Evolutionary conservation across 2,329 filamentous ascomycete species (phyloP).

Genomic region (Scleromitrula shiraiana): DNA sequence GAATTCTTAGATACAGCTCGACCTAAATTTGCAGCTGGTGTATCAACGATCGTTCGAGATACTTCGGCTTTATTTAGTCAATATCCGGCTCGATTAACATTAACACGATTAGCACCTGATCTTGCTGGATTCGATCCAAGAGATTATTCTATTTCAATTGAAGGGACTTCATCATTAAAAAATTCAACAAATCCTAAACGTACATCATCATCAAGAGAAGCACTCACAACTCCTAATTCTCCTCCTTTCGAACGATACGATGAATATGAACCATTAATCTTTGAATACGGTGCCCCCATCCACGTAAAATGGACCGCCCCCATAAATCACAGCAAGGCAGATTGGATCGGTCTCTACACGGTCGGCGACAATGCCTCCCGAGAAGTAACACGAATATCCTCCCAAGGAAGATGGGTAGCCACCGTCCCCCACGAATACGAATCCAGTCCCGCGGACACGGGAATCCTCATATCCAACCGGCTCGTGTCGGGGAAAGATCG

Average conservation of each 20-base stretch:
- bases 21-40: constrained; percentile 77
- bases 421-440: constrained; percentile 73
- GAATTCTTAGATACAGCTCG: constrained; percentile 80
- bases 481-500: constrained; percentile 38
- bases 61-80: constrained; percentile 82
- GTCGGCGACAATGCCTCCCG: constrained; percentile 88
- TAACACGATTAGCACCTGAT: constrained; percentile 72
- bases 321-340: constrained; percentile 75
- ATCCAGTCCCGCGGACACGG: constrained; percentile 63
- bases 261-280: constrained; percentile 64
- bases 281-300: constrained; percentile 87
- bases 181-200: constrained; percentile 46
- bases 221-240: constrained; percentile 57
- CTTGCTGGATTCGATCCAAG: constrained; percentile 71
- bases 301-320: constrained; percentile 87
- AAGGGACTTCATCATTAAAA: constrained; percentile 52
- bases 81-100: constrained; percentile 77
- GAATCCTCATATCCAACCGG: constrained; percentile 64
- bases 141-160: constrained; percentile 69
- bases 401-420: constrained; percentile 82
- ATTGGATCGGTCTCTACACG: constrained; percentile 96
- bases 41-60: constrained; percentile 81
- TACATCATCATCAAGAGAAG: constrained; percentile 66
- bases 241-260: constrained; percentile 52
- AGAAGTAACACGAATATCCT: constrained; percentile 74